Evolutionary conservation across 345 rosid species (phyloP).

Genomic region (Turnera subulata): DNA sequence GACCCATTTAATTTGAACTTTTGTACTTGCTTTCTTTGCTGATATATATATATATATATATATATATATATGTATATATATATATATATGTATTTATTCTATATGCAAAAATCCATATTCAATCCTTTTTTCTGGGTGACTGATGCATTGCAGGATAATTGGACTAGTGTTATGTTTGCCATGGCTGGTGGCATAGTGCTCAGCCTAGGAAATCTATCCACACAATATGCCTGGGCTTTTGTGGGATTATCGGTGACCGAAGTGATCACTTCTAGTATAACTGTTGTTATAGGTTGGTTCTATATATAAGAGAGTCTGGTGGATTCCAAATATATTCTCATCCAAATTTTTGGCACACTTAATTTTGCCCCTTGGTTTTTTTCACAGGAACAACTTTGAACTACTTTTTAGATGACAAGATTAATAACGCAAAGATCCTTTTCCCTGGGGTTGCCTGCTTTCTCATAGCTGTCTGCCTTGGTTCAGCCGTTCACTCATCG

Average conservation of each 20-base stretch:
- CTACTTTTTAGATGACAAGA: slow-evolving; percentile 74
- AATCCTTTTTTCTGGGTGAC: too few species aligned
- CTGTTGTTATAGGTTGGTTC: slow-evolving; percentile 62
- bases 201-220: slow-evolving; percentile 66
- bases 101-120: too few species aligned
- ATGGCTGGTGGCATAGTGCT: slow-evolving; percentile 72
- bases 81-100: too few species aligned
- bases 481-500: slow-evolving; percentile 69
- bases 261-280: slow-evolving; percentile 69
- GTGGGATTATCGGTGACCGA: slow-evolving; percentile 78
- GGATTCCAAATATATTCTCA: too few species aligned
- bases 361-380: slow-evolving; percentile 8
- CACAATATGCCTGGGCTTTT: slow-evolving; percentile 81
- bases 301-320: not conserved
- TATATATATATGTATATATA: too few species aligned
- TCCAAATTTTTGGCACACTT: not conserved
- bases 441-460: slow-evolving; percentile 85
- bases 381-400: too few species aligned
- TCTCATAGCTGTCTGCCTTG: slow-evolving; percentile 71
- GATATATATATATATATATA: not conserved
- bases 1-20: too few species aligned
- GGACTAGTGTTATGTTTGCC: slow-evolving; percentile 72
- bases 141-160: slow-evolving; percentile 59
- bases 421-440: slow-evolving; percentile 70
- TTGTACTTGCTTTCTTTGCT: not conserved